phyloP scores from a whole-genome alignment of 2,329 filamentous ascomycete species.

The Nemania bipapillata region DNA sequence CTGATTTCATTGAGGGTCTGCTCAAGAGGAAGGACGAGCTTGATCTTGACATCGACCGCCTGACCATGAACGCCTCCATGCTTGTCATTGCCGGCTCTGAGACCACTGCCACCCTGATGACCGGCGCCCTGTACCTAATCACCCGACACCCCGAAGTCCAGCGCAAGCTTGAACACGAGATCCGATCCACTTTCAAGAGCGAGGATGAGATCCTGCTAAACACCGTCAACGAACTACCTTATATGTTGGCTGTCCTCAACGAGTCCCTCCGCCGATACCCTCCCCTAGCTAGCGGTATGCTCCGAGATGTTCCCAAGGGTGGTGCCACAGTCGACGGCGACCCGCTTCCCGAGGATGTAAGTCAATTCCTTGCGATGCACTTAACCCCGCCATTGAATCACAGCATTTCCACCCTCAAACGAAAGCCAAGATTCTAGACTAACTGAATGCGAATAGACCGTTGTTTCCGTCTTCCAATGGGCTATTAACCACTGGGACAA shows the following conservation, averaged over 20 bases:
- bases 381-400: not conserved
- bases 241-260: slow-evolving; percentile 57
- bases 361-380: slow-evolving; percentile 13
- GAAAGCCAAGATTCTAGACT: slow-evolving; percentile 12
- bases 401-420: not conserved
- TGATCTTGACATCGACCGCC: slow-evolving; percentile 40
- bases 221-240: slow-evolving; percentile 51
- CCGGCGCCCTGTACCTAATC: slow-evolving; percentile 55
- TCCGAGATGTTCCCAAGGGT: slow-evolving; percentile 44
- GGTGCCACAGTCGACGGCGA: slow-evolving; percentile 45
- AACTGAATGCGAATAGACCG: slow-evolving; percentile 46
- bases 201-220: slow-evolving; percentile 56
- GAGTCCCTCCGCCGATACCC: slow-evolving; percentile 59
- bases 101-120: slow-evolving; percentile 61
- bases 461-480: slow-evolving; percentile 55
- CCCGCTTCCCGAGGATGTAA: slow-evolving; percentile 46
- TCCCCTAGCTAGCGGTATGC: slow-evolving; percentile 45
- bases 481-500: slow-evolving; percentile 51
- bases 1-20: slow-evolving; percentile 52
- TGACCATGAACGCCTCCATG: slow-evolving; percentile 45
- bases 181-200: slow-evolving; percentile 53
- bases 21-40: slow-evolving; percentile 47
- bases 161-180: slow-evolving; percentile 53
- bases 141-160: slow-evolving; percentile 52
- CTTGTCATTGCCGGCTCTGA: slow-evolving; percentile 62